These are phyloP conservation scores for Gossypium australe DNA, from an alignment of 345 rosid genomes.

Conservation along the genomic window DNA sequence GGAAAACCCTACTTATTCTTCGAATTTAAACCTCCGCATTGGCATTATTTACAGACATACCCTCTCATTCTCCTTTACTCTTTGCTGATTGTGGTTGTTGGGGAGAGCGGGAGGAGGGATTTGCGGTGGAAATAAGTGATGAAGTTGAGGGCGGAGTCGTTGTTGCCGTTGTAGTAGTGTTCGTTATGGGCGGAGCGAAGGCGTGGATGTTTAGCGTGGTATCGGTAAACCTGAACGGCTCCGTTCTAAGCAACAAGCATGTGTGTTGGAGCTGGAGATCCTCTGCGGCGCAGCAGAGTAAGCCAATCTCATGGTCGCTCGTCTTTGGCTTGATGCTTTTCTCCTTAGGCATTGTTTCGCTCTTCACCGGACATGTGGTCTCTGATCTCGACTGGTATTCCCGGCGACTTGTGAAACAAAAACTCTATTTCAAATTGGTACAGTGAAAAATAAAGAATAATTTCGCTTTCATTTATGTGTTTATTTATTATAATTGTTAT, in stretches of 20 bases:
- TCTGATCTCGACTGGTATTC: conserved; percentile 98
- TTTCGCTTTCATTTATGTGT: neutral
- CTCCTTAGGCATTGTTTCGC: conserved; percentile 78
- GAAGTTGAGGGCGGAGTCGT: conserved; percentile 26
- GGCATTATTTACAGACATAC: neutral
- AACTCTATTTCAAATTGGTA: conserved; percentile 57
- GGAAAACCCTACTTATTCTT: neutral
- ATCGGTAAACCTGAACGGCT: conserved; percentile 45
- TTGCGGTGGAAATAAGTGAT: conserved; percentile 28
- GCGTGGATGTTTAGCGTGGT: conserved; percentile 49
- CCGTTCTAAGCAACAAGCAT: conserved; percentile 19
- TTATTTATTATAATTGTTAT: neutral
- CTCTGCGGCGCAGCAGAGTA: conserved; percentile 33
- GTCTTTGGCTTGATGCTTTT: conserved; percentile 87
- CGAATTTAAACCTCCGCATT: neutral
- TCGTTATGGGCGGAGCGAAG: conserved; percentile 47
- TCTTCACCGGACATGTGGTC: conserved; percentile 87
- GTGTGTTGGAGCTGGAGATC: conserved; percentile 47
- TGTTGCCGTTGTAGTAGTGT: neutral
- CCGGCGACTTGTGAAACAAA: conserved; percentile 59
- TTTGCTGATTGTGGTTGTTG: neutral
- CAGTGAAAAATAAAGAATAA: neutral
- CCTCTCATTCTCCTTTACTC: neutral
- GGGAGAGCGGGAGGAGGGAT: conserved; percentile 22
- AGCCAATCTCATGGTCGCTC: conserved; percentile 53